A percentile compares a stretch with the other conserved stretches of the same genome.
Evolutionary conservation across 768 basidiomycete species (phyloP).

Genomic region (Rhodotorula graminis): DNA sequence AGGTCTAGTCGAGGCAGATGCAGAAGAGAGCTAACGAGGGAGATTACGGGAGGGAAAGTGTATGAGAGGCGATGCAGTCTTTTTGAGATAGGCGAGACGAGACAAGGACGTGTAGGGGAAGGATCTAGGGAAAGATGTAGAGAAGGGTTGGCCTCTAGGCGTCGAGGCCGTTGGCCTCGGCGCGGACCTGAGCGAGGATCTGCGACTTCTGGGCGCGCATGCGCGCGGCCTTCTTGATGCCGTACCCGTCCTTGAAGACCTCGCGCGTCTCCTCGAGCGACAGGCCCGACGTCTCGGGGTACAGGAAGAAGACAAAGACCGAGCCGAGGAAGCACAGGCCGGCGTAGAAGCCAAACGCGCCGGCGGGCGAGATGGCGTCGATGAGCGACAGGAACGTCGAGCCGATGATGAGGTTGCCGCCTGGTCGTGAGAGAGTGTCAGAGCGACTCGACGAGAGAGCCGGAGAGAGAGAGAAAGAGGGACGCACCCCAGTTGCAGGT

Average conservation of each 20-base stretch:
- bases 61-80: too few species aligned
- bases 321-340: slow-evolving; percentile 47
- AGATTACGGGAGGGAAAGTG: too few species aligned
- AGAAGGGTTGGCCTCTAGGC: not conserved
- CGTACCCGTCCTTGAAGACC: slow-evolving; percentile 40
- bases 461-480: slow-evolving; percentile 37
- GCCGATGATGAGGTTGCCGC: slow-evolving; percentile 63
- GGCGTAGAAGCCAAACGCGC: slow-evolving; percentile 42
- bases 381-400: slow-evolving; percentile 77
- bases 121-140: not conserved
- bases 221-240: slow-evolving; percentile 35
- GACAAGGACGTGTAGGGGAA: not conserved
- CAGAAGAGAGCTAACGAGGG: too few species aligned
- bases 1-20: too few species aligned
- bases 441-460: not conserved
- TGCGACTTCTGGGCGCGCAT: slow-evolving; percentile 32
- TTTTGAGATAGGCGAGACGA: too few species aligned
- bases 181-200: slow-evolving; percentile 12
- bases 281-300: slow-evolving; percentile 74
- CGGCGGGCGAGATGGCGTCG: slow-evolving; percentile 48
- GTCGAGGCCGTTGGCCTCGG: not conserved
- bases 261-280: slow-evolving; percentile 45
- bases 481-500: slow-evolving; percentile 64
- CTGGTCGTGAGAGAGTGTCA: not conserved
- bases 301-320: slow-evolving; percentile 64